A percentile compares a stretch with the other conserved stretches of the same genome.
These are phyloP conservation scores for Zymoseptoria passerinii DNA, from an alignment of 2,329 filamentous ascomycete species.

Conservation along the genomic window DNA sequence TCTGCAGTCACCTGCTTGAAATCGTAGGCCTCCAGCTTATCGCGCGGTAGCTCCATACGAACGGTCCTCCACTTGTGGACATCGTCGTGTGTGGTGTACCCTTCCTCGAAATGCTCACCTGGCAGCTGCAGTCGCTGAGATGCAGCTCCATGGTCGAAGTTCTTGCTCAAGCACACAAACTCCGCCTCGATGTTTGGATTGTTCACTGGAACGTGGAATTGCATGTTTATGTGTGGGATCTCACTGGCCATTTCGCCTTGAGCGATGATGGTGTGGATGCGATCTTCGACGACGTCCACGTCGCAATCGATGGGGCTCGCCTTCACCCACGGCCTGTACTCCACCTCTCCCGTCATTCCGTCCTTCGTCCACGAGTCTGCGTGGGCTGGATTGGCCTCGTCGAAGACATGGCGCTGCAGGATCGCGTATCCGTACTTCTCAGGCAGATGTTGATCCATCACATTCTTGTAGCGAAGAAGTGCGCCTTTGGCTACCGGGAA, in stretches of 20 bases:
- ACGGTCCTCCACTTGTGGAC: conserved; percentile 2
- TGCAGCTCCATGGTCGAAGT: neutral
- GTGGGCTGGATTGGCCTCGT: conserved; percentile 4
- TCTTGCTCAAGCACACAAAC: conserved; percentile 3
- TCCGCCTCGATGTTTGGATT: conserved; percentile 2
- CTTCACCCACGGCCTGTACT: conserved; percentile 3
- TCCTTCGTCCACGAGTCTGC: neutral
- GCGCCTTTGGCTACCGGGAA: conserved; percentile 8
- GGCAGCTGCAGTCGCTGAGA: neutral
- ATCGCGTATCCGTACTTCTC: conserved; percentile 6
- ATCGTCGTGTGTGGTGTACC: neutral
- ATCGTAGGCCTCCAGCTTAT: neutral
- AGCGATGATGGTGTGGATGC: conserved; percentile 4
- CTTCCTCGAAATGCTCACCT: neutral
- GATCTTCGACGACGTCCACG: conserved; percentile 6
- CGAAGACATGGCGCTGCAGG: conserved; percentile 3
- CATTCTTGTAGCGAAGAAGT: conserved; percentile 5
- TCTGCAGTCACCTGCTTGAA: neutral
- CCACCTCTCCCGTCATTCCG: neutral
- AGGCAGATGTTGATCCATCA: conserved; percentile 3
- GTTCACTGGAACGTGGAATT: neutral
- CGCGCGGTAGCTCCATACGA: neutral
- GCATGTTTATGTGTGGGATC: neutral
- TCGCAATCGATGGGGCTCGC: neutral
- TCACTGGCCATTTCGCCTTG: neutral